Evolutionary conservation across 1,284 basidiomycete genomes (phyloP), one percentile per base, ranked within the genome.

Genomic region (Pseudomicrostroma phylloplanum): DNA sequence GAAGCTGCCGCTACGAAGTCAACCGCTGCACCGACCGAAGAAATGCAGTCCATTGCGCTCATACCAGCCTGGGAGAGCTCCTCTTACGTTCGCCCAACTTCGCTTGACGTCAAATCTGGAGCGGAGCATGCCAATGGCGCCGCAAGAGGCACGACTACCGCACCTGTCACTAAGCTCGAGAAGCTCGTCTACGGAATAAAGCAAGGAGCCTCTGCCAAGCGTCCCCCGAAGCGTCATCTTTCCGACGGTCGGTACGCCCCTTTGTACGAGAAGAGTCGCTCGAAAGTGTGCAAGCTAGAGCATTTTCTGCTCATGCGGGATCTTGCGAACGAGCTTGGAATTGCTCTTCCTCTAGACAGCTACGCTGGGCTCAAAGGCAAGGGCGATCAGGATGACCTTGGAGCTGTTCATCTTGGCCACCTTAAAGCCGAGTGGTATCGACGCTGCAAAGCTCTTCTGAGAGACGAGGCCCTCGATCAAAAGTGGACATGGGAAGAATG

Each of bases 191-290:
- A 63, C 39, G 57, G 59, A 11, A 48, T 56, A 13, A 60, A 57
- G 53, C 61, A 56, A 30, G 56, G 63, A 8, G 42, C 61, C 12
- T 49, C 57, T 23, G 41, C 61, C n/a, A 55, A 55, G 23, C 56
- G 60, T 13, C 6, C 21, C 6, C 12, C 43, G 43, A 17, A n/a
- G 4, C 17, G 43, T 13, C 17, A 6, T 21, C 21, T 48, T 17
- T 3, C 43, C 21, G 15, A 6, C 17, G 43, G 43, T n/a, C 30
- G 30, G 9, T 36, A 36, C 30, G 30, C 30, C 9, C 30, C 30
- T 36, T 9, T 36, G 30, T 36, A 36, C 30, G 43, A 13, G 43
- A 17, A 21, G 15, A 21, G 17, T n/a, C 43, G 43, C 43, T 48
- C 43, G 17, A 48, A 21, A 21, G 17, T 48, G 3, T 48, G 17